Percentiles rank a stretch among this genome's conserved stretches.
Conservation (phyloP, 805 yeast species). For the Starmerella bacillaris region DNA sequence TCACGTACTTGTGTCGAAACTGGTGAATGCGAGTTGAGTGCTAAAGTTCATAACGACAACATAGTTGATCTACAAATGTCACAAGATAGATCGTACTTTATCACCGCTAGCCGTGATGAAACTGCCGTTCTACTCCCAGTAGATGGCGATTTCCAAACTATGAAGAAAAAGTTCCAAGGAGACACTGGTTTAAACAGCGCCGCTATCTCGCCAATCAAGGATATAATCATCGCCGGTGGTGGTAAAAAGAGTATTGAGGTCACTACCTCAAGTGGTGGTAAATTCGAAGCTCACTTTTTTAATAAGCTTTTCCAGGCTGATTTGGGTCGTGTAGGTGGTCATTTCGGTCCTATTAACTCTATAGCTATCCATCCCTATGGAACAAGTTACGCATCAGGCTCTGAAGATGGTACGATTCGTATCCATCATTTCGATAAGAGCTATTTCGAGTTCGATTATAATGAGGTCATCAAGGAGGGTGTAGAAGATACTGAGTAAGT, state of each 20-base stretch:
- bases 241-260: conserved; percentile 99
- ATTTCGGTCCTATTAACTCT: conserved; percentile 94
- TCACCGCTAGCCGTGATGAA: conserved; percentile 86
- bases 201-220: conserved; percentile 80
- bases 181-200: conserved; percentile 95
- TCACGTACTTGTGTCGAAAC: conserved; percentile 62
- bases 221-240: conserved; percentile 87
- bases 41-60: conserved; percentile 49
- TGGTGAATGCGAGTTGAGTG: conserved; percentile 46
- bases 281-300: conserved; percentile 88
- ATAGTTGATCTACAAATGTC: conserved; percentile 84
- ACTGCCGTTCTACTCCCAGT: conserved; percentile 62
- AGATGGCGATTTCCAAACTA: conserved; percentile 38
- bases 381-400: conserved; percentile 84
- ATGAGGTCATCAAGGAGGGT: conserved; percentile 1
- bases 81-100: conserved; percentile 70
- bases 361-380: conserved; percentile 92
- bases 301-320: conserved; percentile 92
- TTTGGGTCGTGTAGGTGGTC: conserved; percentile 93
- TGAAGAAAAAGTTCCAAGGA: conserved; percentile 57
- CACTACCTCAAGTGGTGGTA: conserved; percentile 95
- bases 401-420: conserved; percentile 96
- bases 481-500: not conserved
- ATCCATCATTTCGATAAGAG: conserved; percentile 83
- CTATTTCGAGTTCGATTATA: conserved; percentile 58